Conservation (phyloP, 2,329 filamentous ascomycete species). For the Ceratocystis ficicola region DNA sequence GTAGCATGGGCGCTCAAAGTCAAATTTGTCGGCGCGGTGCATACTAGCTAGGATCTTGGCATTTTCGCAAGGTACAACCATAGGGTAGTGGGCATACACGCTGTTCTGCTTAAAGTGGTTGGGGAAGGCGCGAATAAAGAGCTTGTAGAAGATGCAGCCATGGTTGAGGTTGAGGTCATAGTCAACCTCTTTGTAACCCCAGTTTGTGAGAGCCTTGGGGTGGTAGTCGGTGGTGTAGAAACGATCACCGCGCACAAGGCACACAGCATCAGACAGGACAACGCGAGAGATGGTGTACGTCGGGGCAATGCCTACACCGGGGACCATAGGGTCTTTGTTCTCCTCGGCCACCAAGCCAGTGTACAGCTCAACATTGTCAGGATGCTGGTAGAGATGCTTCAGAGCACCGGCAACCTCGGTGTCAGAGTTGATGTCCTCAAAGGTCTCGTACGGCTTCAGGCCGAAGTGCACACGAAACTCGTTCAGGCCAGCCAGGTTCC, state of each 20-base stretch:
- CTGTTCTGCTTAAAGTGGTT: conserved; percentile 66
- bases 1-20: conserved; percentile 49
- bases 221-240: conserved; percentile 72
- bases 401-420: conserved; percentile 55
- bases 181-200: conserved; percentile 65
- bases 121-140: conserved; percentile 64
- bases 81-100: conserved; percentile 71
- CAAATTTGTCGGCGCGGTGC: conserved; percentile 55
- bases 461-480: conserved; percentile 77
- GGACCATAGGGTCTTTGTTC: conserved; percentile 59
- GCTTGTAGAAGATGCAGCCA: conserved; percentile 74
- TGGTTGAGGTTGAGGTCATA: conserved; percentile 65
- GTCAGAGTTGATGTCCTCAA: conserved; percentile 75
- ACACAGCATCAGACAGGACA: conserved; percentile 64
- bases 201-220: conserved; percentile 64
- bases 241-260: conserved; percentile 64
- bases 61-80: conserved; percentile 59
- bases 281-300: conserved; percentile 67
- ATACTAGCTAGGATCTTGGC: conserved; percentile 56
- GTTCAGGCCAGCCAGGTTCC: conserved; percentile 68
- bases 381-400: conserved; percentile 59
- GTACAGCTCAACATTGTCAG: conserved; percentile 70
- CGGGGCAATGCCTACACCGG: conserved; percentile 62
- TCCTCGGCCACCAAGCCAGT: conserved; percentile 67
- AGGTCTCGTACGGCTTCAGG: conserved; percentile 60